Evolutionary conservation across 148 eudicot genomes (phyloP).

Genomic region (Camellia sinensis): DNA sequence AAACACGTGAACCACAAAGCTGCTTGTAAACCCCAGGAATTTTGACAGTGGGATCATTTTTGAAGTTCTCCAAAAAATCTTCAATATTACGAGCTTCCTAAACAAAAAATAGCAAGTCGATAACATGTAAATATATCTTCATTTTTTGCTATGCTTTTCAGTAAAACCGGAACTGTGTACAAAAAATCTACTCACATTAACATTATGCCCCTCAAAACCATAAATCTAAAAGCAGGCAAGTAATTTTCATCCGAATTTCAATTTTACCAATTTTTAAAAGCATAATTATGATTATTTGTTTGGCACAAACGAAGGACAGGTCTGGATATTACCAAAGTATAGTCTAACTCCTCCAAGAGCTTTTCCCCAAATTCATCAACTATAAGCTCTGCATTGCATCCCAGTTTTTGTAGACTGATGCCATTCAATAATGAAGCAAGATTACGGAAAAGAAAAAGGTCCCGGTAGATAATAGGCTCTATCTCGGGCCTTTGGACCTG

Average conservation of each 20-base stretch:
- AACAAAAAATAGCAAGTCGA: not conserved
- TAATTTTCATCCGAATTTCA: conserved; percentile 1
- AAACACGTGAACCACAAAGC: conserved; percentile 85
- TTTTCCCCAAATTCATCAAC: conserved; percentile 99
- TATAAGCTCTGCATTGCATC: conserved; percentile 98
- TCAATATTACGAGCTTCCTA: conserved; percentile 99
- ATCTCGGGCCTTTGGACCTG: conserved; percentile 97
- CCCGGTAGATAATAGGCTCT: conserved; percentile 94
- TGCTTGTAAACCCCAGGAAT: conserved; percentile 84
- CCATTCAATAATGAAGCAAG: conserved; percentile 96
- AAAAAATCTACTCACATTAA: not conserved
- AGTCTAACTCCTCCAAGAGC: conserved; percentile 98
- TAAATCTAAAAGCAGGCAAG: not conserved
- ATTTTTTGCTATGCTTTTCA: not conserved
- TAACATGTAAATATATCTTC: not conserved
- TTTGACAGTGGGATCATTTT: conserved; percentile 94
- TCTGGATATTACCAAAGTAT: conserved; percentile 63
- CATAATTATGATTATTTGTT: not conserved
- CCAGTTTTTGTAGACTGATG: conserved; percentile 88
- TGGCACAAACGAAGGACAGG: not conserved
- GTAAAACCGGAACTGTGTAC: not conserved
- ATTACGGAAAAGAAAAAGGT: conserved; percentile 93
- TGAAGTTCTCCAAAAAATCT: conserved; percentile 91
- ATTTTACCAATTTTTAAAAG: not conserved
- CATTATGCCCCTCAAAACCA: not conserved